Evolutionary conservation across 176 grass and related monocot genomes (phyloP).

Genomic region (Guadua angustifolia): DNA sequence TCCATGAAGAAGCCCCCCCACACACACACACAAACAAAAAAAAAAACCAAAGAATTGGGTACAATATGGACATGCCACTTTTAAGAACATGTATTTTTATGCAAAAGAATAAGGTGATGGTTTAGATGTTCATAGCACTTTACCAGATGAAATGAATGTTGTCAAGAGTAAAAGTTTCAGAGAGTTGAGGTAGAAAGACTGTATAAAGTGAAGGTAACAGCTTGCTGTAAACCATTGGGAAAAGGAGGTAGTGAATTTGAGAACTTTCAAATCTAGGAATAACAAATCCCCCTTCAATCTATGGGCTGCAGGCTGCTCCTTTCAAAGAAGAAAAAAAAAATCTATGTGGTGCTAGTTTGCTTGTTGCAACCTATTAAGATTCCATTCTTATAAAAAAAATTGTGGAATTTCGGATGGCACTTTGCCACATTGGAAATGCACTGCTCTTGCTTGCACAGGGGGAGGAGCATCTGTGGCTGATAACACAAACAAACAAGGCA

Average conservation of each 20-base stretch:
- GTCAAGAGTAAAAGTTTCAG: background rate
- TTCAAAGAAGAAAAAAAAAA: background rate
- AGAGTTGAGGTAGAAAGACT: background rate
- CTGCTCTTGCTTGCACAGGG: constrained; percentile 39
- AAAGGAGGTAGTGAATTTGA: background rate
- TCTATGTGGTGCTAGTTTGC: background rate
- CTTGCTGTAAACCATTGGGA: background rate
- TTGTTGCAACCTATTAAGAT: constrained; percentile 23
- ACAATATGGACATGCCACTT: background rate
- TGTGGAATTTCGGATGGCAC: constrained; percentile 13
- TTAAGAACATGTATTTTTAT: background rate
- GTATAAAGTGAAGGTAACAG: background rate
- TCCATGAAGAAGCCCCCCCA: background rate
- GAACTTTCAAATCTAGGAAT: too few relatives aligned
- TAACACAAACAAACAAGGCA: constrained; percentile 23
- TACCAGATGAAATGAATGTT: background rate
- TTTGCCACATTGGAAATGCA: constrained; percentile 32
- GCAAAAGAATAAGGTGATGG: background rate
- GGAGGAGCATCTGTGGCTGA: constrained; percentile 24
- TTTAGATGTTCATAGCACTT: background rate
- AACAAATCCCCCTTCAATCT: too few relatives aligned
- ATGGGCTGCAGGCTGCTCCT: background rate
- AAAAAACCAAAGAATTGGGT: background rate
- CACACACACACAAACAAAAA: too few relatives aligned
- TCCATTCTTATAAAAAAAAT: background rate